Base-by-base conservation (phyloP, 2,329 filamentous ascomycete genomes). In the Lasiodiplodia hormozganensis region DNA sequence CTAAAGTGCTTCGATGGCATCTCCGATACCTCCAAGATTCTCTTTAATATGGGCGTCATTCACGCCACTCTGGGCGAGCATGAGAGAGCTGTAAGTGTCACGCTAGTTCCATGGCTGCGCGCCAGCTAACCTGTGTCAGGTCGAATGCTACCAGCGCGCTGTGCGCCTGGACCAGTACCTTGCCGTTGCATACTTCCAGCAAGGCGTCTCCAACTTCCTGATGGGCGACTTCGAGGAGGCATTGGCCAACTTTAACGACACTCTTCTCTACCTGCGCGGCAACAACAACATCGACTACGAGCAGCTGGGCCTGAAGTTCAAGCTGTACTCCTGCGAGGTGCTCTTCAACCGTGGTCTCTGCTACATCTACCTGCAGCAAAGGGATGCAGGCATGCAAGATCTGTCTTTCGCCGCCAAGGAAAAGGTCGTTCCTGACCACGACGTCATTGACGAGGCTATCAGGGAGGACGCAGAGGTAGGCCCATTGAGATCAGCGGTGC, bases 251-350 rank as follows among this genome's bases (percentile, higher is more conserved):
- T 99, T 99, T 86, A 99, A 99, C 83, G 96, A 99, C 77, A 97
- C 96, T 0, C 85, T 99, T 51, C 84, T 97, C 52, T 98, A 98
- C 80, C 87, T 99, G 56, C 89, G 96, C 76, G 96, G 96, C 70
- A 98, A 99, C 83, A 94, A 93, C 68, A 93, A 96, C 82, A 99
- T 99, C 81, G 94, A 99, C 81, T 99, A 99, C 80, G 93, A 97
- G 70, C 96, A 99, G 80, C 82, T 99, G 60, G 96, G 96, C 23
- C 87, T 99, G 54, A 91, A 96, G 69, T 99, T 98, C 85, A 97
- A 97, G 80, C 85, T 99, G 12, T 98, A 95, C 80, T 97, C 96
- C 1, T 99, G 96, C 82, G 96, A 99, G 77, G 95, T 97, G 2
- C 85, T 99, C 31, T 99, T 99, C 85, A 99, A 99, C 80, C 90